Evolutionary conservation across 306 rosid genomes (phyloP), one percentile per base, ranked within the genome.

Genomic region (Coriaria nepalensis): DNA sequence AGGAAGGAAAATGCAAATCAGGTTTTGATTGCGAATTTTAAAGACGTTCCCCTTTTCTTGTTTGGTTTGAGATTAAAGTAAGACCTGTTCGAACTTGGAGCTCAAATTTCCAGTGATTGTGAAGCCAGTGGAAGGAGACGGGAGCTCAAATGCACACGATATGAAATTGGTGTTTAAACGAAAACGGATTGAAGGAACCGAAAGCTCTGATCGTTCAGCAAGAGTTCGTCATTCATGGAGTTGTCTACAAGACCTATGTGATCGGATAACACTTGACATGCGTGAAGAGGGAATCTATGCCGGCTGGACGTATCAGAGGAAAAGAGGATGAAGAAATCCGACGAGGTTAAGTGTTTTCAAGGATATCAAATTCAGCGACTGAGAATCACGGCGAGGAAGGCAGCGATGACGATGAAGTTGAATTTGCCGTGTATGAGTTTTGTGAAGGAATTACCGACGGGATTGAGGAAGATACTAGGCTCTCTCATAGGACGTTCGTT

Each of bases 211-310:
- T 87, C 50, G 85, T 87, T 9, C 64, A 82, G 37, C 96, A 87
- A 53, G 94, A 87, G 58, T 87, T 87, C 36, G 93, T 82, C 8
- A 87, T 82, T 65, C 96, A 87, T 45, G 96, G 96, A 4, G 96
- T 87, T 37, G 80, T 87, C 8, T 87, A 82, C 62, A 83, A 87
- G 76, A 94, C 83, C 9, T 87, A 77, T 37, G 96, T 87, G 0
- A 94, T 73, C 0, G 94, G 96, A 10, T 71, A 68, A 39, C 56
- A 71, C 39, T 94, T 87, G 46, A 60, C 65, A 20, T 82, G 96
- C 59, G 94, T 80, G 35, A 87, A 80, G 80, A 63, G 94, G 53
- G 83, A 83, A 67, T 87, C 96, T 1, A 65, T 87, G 44, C 96
- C 94, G 29, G n/a, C n/a, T n/a, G 0, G 94, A 87, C 47, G 92